Evolutionary conservation across 75 land plant species (phyloP).

Genomic region (Selaginella tamariscina): DNA sequence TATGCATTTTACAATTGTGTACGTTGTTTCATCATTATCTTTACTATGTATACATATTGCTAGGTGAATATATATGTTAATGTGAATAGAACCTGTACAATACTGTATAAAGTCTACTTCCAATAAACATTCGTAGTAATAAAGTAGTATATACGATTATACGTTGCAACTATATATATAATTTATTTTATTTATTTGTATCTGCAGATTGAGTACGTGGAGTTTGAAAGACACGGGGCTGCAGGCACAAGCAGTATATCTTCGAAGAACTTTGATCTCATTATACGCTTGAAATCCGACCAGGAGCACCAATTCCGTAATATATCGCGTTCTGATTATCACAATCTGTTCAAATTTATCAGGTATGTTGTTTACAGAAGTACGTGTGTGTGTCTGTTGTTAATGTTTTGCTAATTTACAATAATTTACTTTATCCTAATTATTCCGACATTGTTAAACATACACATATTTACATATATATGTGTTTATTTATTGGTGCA

Average conservation of each 20-base stretch:
- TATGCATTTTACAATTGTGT: neutral
- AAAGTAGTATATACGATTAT: neutral
- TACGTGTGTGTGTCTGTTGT: too few species aligned
- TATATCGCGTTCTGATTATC: constrained; percentile 41
- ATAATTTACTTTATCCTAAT: neutral
- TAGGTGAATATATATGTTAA: too few species aligned
- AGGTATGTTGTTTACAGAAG: constrained; percentile 17
- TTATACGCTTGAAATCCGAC: constrained; percentile 34
- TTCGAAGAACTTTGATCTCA: constrained; percentile 38
- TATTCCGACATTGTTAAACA: too few species aligned
- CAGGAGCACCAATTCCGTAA: constrained; percentile 42
- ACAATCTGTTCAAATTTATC: constrained; percentile 34
- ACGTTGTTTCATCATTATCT: constrained; percentile 1
- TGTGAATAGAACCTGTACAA: too few species aligned
- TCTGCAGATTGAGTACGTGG: constrained; percentile 37
- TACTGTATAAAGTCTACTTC: too few species aligned
- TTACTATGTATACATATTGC: too few species aligned
- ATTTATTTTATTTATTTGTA: neutral
- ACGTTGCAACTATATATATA: neutral
- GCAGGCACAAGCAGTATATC: constrained; percentile 40
- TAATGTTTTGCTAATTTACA: too few species aligned
- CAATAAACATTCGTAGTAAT: neutral
- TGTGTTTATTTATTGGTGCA: constrained; percentile 12
- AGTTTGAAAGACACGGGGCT: constrained; percentile 45
- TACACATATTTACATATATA: too few species aligned